Evolutionary conservation across 257 asterid species (phyloP), one percentile per base, ranked within the genome.

Genomic region (Nicotiana tabacum): DNA sequence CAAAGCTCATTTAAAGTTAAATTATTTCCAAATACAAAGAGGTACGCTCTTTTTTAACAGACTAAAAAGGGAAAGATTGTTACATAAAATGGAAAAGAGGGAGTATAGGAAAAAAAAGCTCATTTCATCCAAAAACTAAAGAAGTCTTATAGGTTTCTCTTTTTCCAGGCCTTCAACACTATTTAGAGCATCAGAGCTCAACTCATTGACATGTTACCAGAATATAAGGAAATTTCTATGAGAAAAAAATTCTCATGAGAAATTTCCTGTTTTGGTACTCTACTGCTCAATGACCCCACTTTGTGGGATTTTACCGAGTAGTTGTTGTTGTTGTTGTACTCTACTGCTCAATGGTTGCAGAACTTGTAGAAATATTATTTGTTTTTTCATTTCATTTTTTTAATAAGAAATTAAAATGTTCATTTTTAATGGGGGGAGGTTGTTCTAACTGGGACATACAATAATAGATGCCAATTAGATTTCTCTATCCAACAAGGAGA

Each of bases 401-500:
- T 0, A 21, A 21, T 70, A 4, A 70, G 58, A 43, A 72, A 72
- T 24, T 21, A 21, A 72, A 72, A 72, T 72, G 27, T 24, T 46
- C 60, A 46, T 43, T 57, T 43, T 72, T 46, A 43, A 21, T 46
- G 37, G 60, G 48, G 77, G 60, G 78, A 46, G 60, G 60, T 43
- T 21, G 37, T 72, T 21, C 48, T 57, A 43, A 11, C 60, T 21
- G 78, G n/a, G 78, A 43, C 35, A 70, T 70, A 21, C 11, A 39
- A 39, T 5, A 69, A 11, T 21, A 43, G 15, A 70, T 11, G 78
- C 6, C 4, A 70, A 70, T 21, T 43, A 35, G 30, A 35, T 35
- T 68, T 43, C 78, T 70, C 60, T 70, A 70, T 70, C 60, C 58
- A 70, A 21, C 35, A 70, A 70, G 78, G 35, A 43, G 24, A 70